Conservation (phyloP, 306 rosid genomes). For the Sesbania bispinosa region DNA sequence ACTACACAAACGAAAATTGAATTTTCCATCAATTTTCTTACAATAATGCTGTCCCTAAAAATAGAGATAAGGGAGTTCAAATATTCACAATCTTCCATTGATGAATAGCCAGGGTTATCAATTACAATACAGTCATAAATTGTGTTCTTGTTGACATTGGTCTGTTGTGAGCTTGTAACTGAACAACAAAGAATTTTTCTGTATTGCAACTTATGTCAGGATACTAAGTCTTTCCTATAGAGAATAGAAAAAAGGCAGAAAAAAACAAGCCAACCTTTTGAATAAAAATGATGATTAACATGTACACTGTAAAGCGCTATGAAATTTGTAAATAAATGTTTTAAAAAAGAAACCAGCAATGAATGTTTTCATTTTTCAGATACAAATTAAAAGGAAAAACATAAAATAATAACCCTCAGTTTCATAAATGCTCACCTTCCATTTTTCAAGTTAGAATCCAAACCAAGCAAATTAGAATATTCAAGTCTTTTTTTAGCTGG, state of each 20-base stretch:
- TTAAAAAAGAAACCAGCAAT: neutral
- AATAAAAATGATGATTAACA: neutral
- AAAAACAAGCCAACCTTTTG: neutral
- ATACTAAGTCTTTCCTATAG: neutral
- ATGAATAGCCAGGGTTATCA: neutral
- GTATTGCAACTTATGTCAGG: neutral
- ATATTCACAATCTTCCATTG: neutral
- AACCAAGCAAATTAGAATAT: conserved; percentile 85
- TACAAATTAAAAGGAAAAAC: neutral
- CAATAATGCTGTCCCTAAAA: neutral
- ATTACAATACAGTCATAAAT: neutral
- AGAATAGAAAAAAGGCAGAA: neutral
- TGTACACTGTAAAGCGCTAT: neutral
- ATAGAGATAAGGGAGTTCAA: neutral
- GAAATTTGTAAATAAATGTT: neutral
- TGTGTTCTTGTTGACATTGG: conserved; percentile 5
- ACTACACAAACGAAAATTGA: conserved; percentile 38
- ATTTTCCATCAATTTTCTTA: conserved; percentile 6
- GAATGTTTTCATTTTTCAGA: neutral
- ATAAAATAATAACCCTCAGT: conserved; percentile 7
- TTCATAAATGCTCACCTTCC: conserved; percentile 63
- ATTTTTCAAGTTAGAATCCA: conserved; percentile 63
- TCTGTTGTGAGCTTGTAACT: conserved; percentile 13
- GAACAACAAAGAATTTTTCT: neutral
- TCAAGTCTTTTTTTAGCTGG: conserved; percentile 67